Evolutionary conservation across 768 basidiomycete species (phyloP).

Genomic region (Termitomyces heimii): DNA sequence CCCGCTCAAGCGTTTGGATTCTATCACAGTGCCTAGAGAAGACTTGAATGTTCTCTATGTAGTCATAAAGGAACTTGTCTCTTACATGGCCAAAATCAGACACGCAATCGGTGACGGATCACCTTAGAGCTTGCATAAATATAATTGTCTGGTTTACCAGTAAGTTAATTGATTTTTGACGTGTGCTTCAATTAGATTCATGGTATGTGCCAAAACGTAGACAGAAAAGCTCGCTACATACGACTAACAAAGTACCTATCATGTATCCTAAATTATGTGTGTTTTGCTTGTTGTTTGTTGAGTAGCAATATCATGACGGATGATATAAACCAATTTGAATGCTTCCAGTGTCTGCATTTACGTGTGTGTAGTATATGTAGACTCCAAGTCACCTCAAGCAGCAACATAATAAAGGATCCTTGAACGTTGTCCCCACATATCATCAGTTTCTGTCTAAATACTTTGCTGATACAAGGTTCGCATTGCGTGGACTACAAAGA

Average conservation of each 20-base stretch:
- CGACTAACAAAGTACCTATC: neutral
- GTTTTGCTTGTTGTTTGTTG: too few relatives aligned
- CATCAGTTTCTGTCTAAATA: too few relatives aligned
- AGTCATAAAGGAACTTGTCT: constrained; percentile 2
- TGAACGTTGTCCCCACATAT: too few relatives aligned
- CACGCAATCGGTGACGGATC: constrained; percentile 7
- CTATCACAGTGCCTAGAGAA: neutral
- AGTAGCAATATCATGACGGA: too few relatives aligned
- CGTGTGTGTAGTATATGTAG: too few relatives aligned
- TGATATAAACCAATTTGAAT: neutral
- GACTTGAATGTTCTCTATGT: constrained; percentile 3
- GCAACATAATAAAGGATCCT: too few relatives aligned
- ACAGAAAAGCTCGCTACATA: neutral
- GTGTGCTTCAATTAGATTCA: neutral
- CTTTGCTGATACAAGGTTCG: too few relatives aligned
- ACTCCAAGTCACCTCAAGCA: too few relatives aligned
- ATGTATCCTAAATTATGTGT: neutral
- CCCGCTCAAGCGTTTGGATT: constrained; percentile 9
- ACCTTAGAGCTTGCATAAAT: constrained; percentile 4
- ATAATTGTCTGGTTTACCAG: neutral
- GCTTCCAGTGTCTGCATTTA: too few relatives aligned
- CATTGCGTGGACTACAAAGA: too few relatives aligned
- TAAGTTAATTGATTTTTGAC: neutral
- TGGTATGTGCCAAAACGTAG: neutral
- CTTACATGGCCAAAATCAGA: constrained; percentile 4